Base-by-base conservation (phyloP, 495 filamentous ascomycete genomes). In the Daldinia vernicosa region DNA sequence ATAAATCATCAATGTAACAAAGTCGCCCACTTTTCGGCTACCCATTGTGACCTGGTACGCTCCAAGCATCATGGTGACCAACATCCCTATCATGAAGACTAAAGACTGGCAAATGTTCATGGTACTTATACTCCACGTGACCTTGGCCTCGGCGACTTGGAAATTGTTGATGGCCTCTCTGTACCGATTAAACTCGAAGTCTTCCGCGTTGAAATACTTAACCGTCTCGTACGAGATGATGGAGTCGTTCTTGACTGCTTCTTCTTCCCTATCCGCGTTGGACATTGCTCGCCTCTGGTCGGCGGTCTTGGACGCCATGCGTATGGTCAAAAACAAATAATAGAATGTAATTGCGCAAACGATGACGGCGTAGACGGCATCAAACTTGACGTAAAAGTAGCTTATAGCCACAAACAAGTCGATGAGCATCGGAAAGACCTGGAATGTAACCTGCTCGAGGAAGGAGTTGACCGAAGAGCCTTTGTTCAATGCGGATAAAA, bases 221-320 rank as follows among this genome's bases (percentile, higher is more conserved):
- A 99, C 95, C 26, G 95, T 98, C 79, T 99, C 95, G 77, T 98
- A 99, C 11, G 94, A 95, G 37, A 94, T 89, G 87, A 99, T 96
- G 0, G 95, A 98, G 76, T 99, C 96, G 72, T 98, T 98, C 82
- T 98, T 98, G 57, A 98, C 94, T 3, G 95, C 96, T 75, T 97
- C 95, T 81, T 98, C 93, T 79, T 97, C 93, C 56, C 96, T 87
- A 62, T 93, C 92, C 14, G 93, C 91, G 75, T 97, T 98, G 60
- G 93, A 93, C 92, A 98, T 97, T 71, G 95, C 88, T 60, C 95
- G 85, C 70, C 95, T 87, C 69, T 97, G 93, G 75, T 95, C 92
- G 12, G 93, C 92, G 72, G 95, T 86, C 88, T 93, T 97, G 67
- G 94, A 91, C 26, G 96, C 95, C 90, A 99, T 92, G 60, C 94